These are phyloP conservation scores for Chionographis japonica DNA, from an alignment of 106 monocot genomes.

Conservation along the genomic window DNA sequence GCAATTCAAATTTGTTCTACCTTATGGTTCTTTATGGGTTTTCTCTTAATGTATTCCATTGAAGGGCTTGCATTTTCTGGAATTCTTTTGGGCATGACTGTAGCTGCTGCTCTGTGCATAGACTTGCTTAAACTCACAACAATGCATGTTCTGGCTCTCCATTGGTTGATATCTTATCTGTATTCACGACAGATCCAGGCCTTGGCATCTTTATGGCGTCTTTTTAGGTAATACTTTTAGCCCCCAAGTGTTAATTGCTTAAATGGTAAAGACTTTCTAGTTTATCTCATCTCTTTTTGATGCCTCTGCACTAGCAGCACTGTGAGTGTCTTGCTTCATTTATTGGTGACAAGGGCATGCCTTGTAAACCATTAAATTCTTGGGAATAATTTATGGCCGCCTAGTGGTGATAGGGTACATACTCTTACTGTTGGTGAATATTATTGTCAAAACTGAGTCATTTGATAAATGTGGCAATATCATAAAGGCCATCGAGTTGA, in stretches of 20 bases:
- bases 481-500: no score
- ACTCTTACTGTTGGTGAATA: no score
- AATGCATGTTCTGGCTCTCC: conserved; percentile 59
- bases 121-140: conserved; percentile 69
- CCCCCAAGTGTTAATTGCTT: background rate
- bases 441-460: no score
- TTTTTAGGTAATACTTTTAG: conserved; percentile 64
- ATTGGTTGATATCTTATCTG: conserved; percentile 60
- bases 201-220: conserved; percentile 90
- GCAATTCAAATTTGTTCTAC: conserved; percentile 91
- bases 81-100: conserved; percentile 59
- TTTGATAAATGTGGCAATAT: no score
- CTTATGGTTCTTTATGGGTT: conserved; percentile 53
- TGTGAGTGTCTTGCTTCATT: no score
- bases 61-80: conserved; percentile 50
- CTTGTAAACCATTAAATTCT: no score
- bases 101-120: conserved; percentile 68
- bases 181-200: conserved; percentile 83
- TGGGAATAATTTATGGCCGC: no score
- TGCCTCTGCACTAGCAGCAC: no score
- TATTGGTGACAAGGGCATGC: no score
- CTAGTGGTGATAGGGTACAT: no score
- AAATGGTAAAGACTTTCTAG: no score
- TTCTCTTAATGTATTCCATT: conserved; percentile 28
- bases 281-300: no score